Evolutionary conservation across 2,329 filamentous ascomycete genomes (phyloP), one percentile per base, ranked within the genome.

Genomic region (Venturia effusa): DNA sequence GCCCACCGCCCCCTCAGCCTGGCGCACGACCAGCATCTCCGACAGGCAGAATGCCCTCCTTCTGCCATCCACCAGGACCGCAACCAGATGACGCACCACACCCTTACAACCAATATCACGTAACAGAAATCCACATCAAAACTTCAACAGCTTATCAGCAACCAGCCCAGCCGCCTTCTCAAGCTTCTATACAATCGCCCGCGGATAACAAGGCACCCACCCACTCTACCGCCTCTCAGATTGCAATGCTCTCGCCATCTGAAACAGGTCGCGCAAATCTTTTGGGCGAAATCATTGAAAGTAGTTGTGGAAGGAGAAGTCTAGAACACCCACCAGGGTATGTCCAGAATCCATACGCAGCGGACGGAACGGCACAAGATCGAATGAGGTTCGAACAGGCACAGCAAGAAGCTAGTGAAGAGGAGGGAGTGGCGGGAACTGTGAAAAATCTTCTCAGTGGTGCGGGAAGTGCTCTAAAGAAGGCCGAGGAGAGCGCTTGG

Each of bases 321-420:
- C 67, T 76, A 43, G 74, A 76, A 65, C 77, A 79, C 66, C 79
- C 79, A 27, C 76, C 78, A 0, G 78, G 79, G 15, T 82, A 82
- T 68, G 69, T 75, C 63, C 80, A 82, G 66, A 76, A 79, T 65
- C 70, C 74, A 67, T 72, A 77, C 61, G 77, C 77, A 22, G 71
- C 73, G 39, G 77, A 79, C 51, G 66, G 77, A 71, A 73, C 66
- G 24, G 68, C 74, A 5, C 69, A 71, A 30, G 70, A 73, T 66
- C 66, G 74, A 41, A 71, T 70, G 66, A 73, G 67, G 68, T 68
- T 73, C 67, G 71, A 70, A 65, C 67, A 67, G 48, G 68, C 67
- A 66, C 66, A 68, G 48, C 55, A 61, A 54, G 70, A 71, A 43
- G 68, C 74, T 71, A 27, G 69, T 68, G 8, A 68, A 70, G 60